Evolutionary conservation across 192 early-diverging fungal species (phyloP).

Genomic region (Obelidium mucronatum): DNA sequence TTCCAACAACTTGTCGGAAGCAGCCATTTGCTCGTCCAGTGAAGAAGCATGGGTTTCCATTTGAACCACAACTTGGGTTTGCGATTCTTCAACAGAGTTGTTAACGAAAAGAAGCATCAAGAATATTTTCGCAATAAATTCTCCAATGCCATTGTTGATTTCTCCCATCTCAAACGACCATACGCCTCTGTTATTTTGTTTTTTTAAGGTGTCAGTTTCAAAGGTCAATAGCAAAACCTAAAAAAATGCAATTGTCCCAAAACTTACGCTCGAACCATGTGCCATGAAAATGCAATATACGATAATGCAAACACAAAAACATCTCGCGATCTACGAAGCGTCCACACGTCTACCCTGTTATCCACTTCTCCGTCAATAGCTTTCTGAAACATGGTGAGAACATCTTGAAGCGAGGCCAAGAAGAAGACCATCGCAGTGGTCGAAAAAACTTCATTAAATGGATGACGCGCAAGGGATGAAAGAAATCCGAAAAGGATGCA

Average conservation of each 20-base stretch:
- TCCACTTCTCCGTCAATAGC: constrained; percentile 41
- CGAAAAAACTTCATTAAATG: constrained; percentile 32
- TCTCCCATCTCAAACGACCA: constrained; percentile 36
- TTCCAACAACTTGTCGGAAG: constrained; percentile 38
- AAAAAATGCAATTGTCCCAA: not conserved
- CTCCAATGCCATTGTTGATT: constrained; percentile 29
- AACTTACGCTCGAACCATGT: constrained; percentile 21
- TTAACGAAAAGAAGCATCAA: constrained; percentile 52
- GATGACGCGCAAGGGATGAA: constrained; percentile 22
- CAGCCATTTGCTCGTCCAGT: constrained; percentile 43
- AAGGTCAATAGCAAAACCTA: not conserved
- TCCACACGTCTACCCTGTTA: constrained; percentile 29
- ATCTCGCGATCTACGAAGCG: constrained; percentile 14
- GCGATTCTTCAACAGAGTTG: constrained; percentile 49
- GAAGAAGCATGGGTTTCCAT: constrained; percentile 36
- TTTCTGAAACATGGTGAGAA: constrained; percentile 24
- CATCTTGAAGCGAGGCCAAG: not conserved
- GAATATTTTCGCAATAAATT: constrained; percentile 48
- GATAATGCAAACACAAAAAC: constrained; percentile 21
- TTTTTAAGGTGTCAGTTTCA: no score
- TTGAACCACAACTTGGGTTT: constrained; percentile 33
- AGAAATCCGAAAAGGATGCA: constrained; percentile 29
- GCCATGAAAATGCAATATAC: constrained; percentile 31
- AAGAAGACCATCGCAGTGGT: not conserved
- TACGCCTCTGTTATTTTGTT: constrained; percentile 18